Conservation (phyloP, 306 rosid genomes). For the cucumber (Cucumis sativus) region Cucumber_9930_V3 NC_026655.2:7881001-7881500, state of each 20-base stretch:
- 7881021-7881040: slow-evolving; percentile 12
- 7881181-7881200: not conserved
- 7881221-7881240: not conserved
- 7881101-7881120: slow-evolving; percentile 9
- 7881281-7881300: not conserved
- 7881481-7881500: not conserved
- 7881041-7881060: slow-evolving; percentile 9
- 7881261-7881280: slow-evolving; percentile 5
- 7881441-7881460: not conserved
- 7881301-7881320: not conserved
- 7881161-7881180: not conserved
- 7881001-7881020: slow-evolving; percentile 8
- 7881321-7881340: not conserved
- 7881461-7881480: not conserved
- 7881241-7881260: not conserved
- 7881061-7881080: slow-evolving; percentile 12
- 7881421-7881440: not conserved
- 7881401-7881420: not conserved
- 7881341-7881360: slow-evolving; percentile 2
- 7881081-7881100: slow-evolving; percentile 8
- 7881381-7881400: not conserved
- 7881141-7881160: not conserved
- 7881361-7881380: not conserved
- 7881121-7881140: not conserved
- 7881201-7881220: not conserved